These are phyloP conservation scores for Paramecium biaurelia DNA, from an alignment of 73 alveolate species.

Conservation along the genomic window DNA sequence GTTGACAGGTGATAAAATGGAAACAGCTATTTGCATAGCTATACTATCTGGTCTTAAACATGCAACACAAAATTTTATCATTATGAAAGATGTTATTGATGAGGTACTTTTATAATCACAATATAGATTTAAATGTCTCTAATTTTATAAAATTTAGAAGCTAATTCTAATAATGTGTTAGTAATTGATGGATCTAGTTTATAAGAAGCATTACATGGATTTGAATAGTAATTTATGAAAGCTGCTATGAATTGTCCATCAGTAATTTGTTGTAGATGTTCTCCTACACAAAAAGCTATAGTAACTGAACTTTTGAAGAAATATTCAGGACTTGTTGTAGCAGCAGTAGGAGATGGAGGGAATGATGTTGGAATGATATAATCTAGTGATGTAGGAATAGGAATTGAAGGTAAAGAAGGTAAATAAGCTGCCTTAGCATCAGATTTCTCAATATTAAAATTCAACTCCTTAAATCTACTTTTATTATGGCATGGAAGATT, in stretches of 20 bases:
- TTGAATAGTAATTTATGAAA: constrained; percentile 50
- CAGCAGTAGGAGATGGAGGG: constrained; percentile 98
- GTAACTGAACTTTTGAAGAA: constrained; percentile 79
- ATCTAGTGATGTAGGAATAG: constrained; percentile 93
- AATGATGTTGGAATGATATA: constrained; percentile 95
- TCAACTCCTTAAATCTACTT: constrained; percentile 47
- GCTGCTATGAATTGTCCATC: constrained; percentile 63
- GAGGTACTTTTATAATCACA: background rate
- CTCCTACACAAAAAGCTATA: constrained; percentile 93
- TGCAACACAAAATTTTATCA: constrained; percentile 28
- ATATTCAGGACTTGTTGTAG: constrained; percentile 76
- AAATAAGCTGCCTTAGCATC: constrained; percentile 91
- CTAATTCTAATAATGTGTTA: constrained; percentile 42
- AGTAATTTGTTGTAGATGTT: constrained; percentile 86
- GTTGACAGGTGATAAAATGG: constrained; percentile 96
- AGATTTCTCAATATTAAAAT: constrained; percentile 79
- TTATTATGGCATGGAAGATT: constrained; percentile 65
- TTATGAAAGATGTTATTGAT: constrained; percentile 55
- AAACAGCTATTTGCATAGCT: constrained; percentile 95
- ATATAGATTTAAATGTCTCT: background rate
- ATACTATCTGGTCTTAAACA: constrained; percentile 68
- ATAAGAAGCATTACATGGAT: constrained; percentile 2
- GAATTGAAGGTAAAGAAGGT: constrained; percentile 96
- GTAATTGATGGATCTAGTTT: constrained; percentile 63
- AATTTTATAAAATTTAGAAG: constrained; percentile 6